Base-by-base conservation (phyloP, 2,329 filamentous ascomycete genomes). In the Neofusicoccum laricinum region DNA sequence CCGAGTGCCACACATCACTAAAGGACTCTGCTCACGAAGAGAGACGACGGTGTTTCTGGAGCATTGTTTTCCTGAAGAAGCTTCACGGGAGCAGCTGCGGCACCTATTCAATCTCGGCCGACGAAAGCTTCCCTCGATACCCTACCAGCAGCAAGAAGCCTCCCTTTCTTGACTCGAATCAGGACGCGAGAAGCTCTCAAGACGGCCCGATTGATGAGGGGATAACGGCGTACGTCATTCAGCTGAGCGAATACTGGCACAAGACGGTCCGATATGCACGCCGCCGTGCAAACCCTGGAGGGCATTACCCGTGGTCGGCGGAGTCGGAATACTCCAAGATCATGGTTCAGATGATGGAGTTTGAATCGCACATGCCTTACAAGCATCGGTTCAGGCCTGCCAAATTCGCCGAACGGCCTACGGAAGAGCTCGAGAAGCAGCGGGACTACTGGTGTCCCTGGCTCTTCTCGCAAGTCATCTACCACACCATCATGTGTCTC, bases 371-470 rank as follows among this genome's bases (percentile, higher is more conserved):
- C 2, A 79, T 85, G 68, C 82, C 83, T 1, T 77, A 80, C 19
- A 79, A 77, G 14, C 82, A 84, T 69, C 80, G 83, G 1, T 85
- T 83, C 66, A 79, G 81, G 17, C 78, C 79, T 3, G 80, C 82
- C 7, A 78, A 80, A n/a, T 79, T 85, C 53, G 76, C 74, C 0
- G 77, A 82, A 17, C 75, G 77, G 34, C 72, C 77, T 0, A 64
- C 73, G 0, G 78, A 80, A 21, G 76, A 80, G 7, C 69, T 85
- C 2, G 75, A 82, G 64, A 69, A 73, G 0, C 76, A 80, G 58
- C 75, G 82, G 19, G 78, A 81, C 50, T 85, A 84, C 65, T 85
- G 83, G 83, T 81, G 79, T 0, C 81, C 83, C 0, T 85, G 81
- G 78, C 75, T 85, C 8, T 76, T 84, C 61, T 78, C 81, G 34